phyloP scores from a whole-genome alignment of 176 grass and related monocot species.

The barley (Hordeum vulgare) region MorexV3_pseudomolecules_assembly NC_058518.1:445876189-445876688 shows the following conservation, averaged over 20 bases:
- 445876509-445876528: constrained; percentile 96
- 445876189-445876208: background rate
- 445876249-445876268: background rate
- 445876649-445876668: constrained; percentile 91
- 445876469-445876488: constrained; percentile 62
- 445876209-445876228: background rate
- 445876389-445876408: constrained; percentile 93
- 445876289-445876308: background rate
- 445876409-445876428: constrained; percentile 63
- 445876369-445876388: constrained; percentile 88
- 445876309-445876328: background rate
- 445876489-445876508: constrained; percentile 80
- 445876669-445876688: constrained; percentile 39
- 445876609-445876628: constrained; percentile 91
- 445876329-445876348: background rate
- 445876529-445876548: constrained; percentile 61
- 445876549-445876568: constrained; percentile 43
- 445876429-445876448: constrained; percentile 38
- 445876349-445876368: background rate
- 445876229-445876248: background rate
- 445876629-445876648: constrained; percentile 99
- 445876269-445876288: background rate
- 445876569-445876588: constrained; percentile 80
- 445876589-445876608: constrained; percentile 86
- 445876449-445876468: constrained; percentile 63